These are phyloP conservation scores for Porcisia hertigi DNA, from an alignment of 208 protist genomes.

Conservation along the genomic window DNA sequence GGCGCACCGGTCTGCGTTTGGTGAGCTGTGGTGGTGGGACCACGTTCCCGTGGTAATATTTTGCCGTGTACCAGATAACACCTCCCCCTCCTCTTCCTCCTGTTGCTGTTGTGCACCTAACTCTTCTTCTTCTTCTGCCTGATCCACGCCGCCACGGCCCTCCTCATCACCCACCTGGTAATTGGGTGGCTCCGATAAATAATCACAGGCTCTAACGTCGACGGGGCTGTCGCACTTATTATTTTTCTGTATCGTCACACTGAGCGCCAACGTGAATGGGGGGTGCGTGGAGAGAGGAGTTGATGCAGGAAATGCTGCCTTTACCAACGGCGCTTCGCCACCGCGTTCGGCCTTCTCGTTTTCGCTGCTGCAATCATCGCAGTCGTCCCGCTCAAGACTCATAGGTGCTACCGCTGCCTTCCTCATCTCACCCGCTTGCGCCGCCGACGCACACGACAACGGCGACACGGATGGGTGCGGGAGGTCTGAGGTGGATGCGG, in stretches of 20 bases:
- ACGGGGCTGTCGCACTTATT: not conserved
- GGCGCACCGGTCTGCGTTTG: not conserved
- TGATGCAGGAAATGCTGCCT: not conserved
- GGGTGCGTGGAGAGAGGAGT: not conserved
- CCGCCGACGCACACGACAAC: not conserved
- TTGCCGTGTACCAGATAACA: not conserved
- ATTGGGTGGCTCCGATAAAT: not conserved
- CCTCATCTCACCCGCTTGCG: not conserved
- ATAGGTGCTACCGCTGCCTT: not conserved
- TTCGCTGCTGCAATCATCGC: not conserved
- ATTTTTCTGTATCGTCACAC: not conserved
- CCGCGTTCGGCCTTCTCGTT: not conserved
- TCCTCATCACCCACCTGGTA: not conserved
- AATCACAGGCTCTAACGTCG: not conserved
- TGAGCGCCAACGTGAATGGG: not conserved
- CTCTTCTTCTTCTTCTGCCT: not conserved
- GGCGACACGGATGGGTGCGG: not conserved
- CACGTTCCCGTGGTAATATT: not conserved
- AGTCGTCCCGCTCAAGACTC: constrained; percentile 7
- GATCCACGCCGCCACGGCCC: not conserved
- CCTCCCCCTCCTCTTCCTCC: not conserved
- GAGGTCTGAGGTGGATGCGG: constrained; percentile 10
- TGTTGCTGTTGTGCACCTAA: not conserved
- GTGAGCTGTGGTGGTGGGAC: not conserved
- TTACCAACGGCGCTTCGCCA: not conserved